Evolutionary conservation across 1,139 yeast genomes (phyloP).

Genomic region (Suhomyces maxii): DNA sequence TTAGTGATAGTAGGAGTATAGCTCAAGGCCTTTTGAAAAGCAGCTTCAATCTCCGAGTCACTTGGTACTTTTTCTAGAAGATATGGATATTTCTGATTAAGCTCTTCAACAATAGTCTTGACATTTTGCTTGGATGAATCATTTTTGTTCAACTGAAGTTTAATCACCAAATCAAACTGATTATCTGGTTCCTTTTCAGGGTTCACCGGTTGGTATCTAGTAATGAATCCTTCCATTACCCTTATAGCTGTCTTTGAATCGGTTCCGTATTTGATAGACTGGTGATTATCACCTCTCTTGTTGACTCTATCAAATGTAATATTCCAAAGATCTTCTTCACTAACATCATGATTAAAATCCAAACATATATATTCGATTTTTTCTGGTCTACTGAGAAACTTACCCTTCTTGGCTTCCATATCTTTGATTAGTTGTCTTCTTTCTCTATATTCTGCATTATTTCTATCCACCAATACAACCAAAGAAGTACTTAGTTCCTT

Average conservation of each 20-base stretch:
- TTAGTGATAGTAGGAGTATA: conserved; percentile 56
- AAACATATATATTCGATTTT: conserved; percentile 59
- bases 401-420: conserved; percentile 41
- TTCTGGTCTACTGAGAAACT: conserved; percentile 30
- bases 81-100: conserved; percentile 48
- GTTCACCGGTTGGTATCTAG: conserved; percentile 64
- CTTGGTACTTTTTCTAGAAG: conserved; percentile 44
- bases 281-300: conserved; percentile 86
- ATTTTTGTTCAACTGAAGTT: conserved; percentile 27
- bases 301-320: conserved; percentile 62
- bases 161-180: conserved; percentile 61
- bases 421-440: conserved; percentile 65
- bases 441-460: conserved; percentile 73
- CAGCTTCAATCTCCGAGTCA: conserved; percentile 35
- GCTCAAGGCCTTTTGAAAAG: conserved; percentile 50
- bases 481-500: conserved; percentile 22
- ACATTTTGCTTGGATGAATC: conserved; percentile 59
- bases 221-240: conserved; percentile 73
- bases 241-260: conserved; percentile 48
- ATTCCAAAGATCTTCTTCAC: conserved; percentile 39
- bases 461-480: conserved; percentile 78
- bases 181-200: conserved; percentile 56
- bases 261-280: conserved; percentile 61
- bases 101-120: conserved; percentile 36
- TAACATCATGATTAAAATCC: conserved; percentile 54